Base-by-base conservation (phyloP, 306 rosid species). In the Cyamopsis tetragonoloba region DNA sequence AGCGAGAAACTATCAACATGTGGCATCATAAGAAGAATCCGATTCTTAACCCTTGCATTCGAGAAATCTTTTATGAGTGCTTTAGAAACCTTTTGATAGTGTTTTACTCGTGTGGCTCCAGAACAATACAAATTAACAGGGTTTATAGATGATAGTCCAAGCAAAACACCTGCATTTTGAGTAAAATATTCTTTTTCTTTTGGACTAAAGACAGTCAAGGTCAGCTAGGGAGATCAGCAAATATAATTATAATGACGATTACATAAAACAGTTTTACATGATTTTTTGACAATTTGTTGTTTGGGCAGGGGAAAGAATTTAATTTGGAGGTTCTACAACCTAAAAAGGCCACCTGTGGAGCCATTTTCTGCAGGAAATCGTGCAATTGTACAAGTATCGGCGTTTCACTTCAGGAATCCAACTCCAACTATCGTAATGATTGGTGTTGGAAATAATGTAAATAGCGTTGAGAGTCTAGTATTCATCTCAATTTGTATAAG, bases 361-460 rank as follows among this genome's bases (percentile, higher is more conserved):
- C 74, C 65, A 75, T 64, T 74, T 62, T 75, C 84, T 71, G 79
- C 64, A 66, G 67, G 41, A 67, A 75, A 76, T 68, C 37, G 49
- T 44, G 76, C 59, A 76, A 41, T 27, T 34, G 53, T 20, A 71
- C 9, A 28, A 39, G 71, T 48, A 56, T 62, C 57, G 42, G 62
- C 63, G 61, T 64, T 54, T 76, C 47, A 65, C 64, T 73, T 17
- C 47, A 14, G 19, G 60, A 44, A 62, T 77, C 51, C 24, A 55
- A 62, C 43, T 77, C 51, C 24, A 55, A 62, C 43, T 66, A 68
- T 32, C 46, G 54, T 8, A 73, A 71, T 35, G 37, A 54, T 46
- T 60, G n/a, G n/a, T n/a, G n/a, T n/a, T n/a, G n/a, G n/a, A n/a
- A n/a, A n/a, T n/a, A n/a, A n/a, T n/a, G n/a, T n/a, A n/a, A n/a